Base-by-base conservation (phyloP, 495 filamentous ascomycete species). In the Talaromyces nanjingensis region DNA sequence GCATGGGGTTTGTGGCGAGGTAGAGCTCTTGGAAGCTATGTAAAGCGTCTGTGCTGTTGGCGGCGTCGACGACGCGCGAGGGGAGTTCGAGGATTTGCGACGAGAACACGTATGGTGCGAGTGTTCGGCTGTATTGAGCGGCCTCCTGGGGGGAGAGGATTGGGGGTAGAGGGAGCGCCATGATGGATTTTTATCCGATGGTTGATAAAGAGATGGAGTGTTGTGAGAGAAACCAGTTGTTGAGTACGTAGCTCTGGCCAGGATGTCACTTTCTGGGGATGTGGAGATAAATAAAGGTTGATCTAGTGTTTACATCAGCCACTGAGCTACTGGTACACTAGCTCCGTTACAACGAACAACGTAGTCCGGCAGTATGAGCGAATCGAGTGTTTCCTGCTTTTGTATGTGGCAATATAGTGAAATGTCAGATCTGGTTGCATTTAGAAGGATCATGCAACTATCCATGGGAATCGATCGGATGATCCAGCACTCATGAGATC, bases 1-100 rank as follows among this genome's bases (percentile, higher is more conserved):
- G 81, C 29, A 96, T 70, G 2, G 96, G 96, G 72, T 99, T 99
- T 33, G 93, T 97, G 31, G 84, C 82, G 33, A 91, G 74, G 67
- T 99, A 99, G 64, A 96, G 76, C 24, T 85, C 75, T 69, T 81
- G 80, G 71, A 84, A 72, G 82, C 74, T 76, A 65, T 80, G 70
- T 58, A 82, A 73, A 70, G 12, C 53, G 29, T 84, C 84, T 59
- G 78, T 79, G 65, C 85, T 56, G 53, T 25, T 56, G 27, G 53
- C 74, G 66, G 81, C 82, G 59, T 82, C 76, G 64, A 81, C 71
- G 64, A 96, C 71, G 67, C 83, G 83, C 61, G 78, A 75, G 56
- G 92, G 87, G 54, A 96, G 83, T 65, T 80, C 77, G 73, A 84
- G 84, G 67, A 98, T 81, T 73, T 97, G 92, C 12, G 87, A 83